A percentile compares a stretch with the other conserved stretches of the same genome.
Evolutionary conservation across 768 basidiomycete genomes (phyloP).

Genomic region (Hygrophorus russula): DNA sequence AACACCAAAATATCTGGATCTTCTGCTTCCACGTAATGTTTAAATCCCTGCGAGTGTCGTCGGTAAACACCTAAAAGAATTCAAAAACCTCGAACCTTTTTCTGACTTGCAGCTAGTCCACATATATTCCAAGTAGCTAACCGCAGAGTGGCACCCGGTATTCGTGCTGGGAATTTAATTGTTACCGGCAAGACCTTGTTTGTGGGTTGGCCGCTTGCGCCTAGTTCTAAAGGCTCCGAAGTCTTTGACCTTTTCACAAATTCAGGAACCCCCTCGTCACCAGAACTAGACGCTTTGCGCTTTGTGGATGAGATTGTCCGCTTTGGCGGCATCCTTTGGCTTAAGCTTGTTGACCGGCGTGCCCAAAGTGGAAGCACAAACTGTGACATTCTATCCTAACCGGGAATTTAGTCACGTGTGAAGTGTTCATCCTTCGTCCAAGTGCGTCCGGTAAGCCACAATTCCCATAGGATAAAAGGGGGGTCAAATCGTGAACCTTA

Average conservation of each 20-base stretch:
- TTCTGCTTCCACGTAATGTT: constrained; percentile 73
- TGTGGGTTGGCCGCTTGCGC: constrained; percentile 46
- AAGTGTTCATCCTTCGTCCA: neutral
- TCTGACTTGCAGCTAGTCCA: constrained; percentile 62
- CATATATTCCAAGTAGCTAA: constrained; percentile 76
- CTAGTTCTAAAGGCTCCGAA: constrained; percentile 1
- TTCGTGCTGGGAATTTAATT: constrained; percentile 45
- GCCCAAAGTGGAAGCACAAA: neutral
- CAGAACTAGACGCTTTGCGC: neutral
- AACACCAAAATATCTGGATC: constrained; percentile 77
- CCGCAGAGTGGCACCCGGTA: constrained; percentile 30
- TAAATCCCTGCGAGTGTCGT: constrained; percentile 49
- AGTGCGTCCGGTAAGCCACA: neutral
- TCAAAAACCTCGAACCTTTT: constrained; percentile 42
- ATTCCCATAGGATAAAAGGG: neutral
- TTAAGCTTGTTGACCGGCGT: neutral
- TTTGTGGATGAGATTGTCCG: neutral
- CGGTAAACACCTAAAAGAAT: neutral
- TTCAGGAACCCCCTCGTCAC: neutral
- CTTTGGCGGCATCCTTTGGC: neutral
- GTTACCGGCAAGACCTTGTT: constrained; percentile 61
- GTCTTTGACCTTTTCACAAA: constrained; percentile 14
- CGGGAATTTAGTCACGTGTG: neutral
- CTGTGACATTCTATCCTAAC: neutral
- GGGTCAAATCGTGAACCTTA: neutral